Conservation (phyloP, 352 stramenopile species). For the Phytophthora melonis region DNA sequence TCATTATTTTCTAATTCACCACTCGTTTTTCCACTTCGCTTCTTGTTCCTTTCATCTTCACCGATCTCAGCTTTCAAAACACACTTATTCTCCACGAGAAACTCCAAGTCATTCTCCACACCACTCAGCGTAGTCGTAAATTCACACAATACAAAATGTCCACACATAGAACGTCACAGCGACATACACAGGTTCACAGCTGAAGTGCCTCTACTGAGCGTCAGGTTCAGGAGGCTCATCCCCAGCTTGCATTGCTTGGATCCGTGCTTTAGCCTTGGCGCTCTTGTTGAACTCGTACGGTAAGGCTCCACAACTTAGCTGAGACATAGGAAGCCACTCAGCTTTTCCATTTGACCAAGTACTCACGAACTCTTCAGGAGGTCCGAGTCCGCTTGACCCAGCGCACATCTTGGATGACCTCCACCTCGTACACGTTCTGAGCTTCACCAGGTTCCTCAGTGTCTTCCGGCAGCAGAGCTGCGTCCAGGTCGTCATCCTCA, state of each 20-base stretch:
- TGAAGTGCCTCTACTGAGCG: not conserved
- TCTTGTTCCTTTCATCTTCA: too few relatives aligned
- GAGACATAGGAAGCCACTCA: not conserved
- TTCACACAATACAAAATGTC: too few relatives aligned
- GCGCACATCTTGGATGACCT: slow-evolving; percentile 7
- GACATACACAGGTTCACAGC: too few relatives aligned
- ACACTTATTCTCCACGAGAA: too few relatives aligned
- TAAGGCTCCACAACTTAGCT: not conserved
- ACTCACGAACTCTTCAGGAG: not conserved
- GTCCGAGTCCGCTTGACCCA: not conserved
- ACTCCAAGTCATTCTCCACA: too few relatives aligned
- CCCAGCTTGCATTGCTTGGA: not conserved
- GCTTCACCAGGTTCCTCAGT: not conserved
- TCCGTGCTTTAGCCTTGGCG: not conserved
- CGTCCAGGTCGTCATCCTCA: not conserved
- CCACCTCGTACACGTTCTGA: not conserved
- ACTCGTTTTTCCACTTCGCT: too few relatives aligned
- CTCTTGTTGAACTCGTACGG: slow-evolving; percentile 6
- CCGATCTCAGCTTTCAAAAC: too few relatives aligned
- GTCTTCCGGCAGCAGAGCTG: not conserved
- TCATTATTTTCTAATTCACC: too few relatives aligned
- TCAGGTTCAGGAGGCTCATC: not conserved
- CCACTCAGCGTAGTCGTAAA: too few relatives aligned
- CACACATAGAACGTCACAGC: too few relatives aligned
- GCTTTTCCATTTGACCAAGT: not conserved